A percentile compares a stretch with the other conserved stretches of the same genome.
These are phyloP conservation scores for Mycena olivaceomarginata DNA, from an alignment of 768 basidiomycete species.

Conservation along the genomic window DNA sequence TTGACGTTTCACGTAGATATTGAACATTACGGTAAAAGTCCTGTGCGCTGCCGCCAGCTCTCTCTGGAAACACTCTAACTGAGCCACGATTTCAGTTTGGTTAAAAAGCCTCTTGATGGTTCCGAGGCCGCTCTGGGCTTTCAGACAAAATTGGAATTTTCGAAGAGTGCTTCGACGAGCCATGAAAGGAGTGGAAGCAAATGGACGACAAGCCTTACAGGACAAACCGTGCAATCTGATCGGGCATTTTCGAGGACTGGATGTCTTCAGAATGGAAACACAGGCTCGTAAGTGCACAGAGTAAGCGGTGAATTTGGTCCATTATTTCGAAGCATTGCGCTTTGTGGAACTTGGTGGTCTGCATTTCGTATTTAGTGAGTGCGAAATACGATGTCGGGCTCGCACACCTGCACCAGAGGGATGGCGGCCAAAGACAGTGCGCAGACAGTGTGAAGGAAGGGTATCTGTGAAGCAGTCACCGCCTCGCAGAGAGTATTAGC, in stretches of 20 bases:
- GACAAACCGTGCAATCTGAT: slow-evolving; percentile 9
- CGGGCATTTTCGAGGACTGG: background rate
- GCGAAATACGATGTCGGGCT: background rate
- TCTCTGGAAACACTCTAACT: slow-evolving; percentile 1
- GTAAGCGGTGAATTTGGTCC: slow-evolving; percentile 5
- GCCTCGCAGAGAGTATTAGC: background rate
- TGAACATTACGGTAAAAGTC: background rate
- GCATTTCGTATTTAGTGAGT: background rate
- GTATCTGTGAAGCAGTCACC: background rate
- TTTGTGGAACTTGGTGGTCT: slow-evolving; percentile 9
- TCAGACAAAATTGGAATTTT: background rate
- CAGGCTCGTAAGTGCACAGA: background rate
- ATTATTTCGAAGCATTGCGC: slow-evolving; percentile 11
- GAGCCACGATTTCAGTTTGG: slow-evolving; percentile 14
- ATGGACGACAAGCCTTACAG: background rate
- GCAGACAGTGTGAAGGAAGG: background rate
- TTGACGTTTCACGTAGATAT: background rate
- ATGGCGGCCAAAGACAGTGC: background rate
- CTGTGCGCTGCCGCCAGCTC: background rate
- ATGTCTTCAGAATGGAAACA: slow-evolving; percentile 4
- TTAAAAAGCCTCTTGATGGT: slow-evolving; percentile 20
- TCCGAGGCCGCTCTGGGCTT: slow-evolving; percentile 3
- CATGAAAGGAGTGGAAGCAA: background rate
- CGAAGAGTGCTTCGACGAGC: background rate
- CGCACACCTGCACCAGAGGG: background rate